Percentiles rank a stretch among this genome's conserved stretches.
Evolutionary conservation across 2,329 filamentous ascomycete species (phyloP).

Genomic region (Trichophyton schoenleinii): DNA sequence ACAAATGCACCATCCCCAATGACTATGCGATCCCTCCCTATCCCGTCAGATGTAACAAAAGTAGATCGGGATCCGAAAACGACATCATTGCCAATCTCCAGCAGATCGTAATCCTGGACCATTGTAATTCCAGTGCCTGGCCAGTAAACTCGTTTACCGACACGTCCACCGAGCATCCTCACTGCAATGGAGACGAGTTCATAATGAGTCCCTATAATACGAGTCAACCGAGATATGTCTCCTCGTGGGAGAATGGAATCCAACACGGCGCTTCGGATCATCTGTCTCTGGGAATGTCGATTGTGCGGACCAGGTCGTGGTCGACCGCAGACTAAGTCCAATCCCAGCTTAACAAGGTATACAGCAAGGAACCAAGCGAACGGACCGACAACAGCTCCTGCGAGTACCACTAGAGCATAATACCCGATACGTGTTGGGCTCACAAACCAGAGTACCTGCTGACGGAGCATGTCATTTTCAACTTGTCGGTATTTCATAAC

Average conservation of each 20-base stretch:
- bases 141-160: constrained; percentile 3
- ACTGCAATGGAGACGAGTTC: constrained; percentile 1
- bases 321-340: not conserved
- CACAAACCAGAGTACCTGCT: not conserved
- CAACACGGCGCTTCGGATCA: not conserved
- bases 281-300: not conserved
- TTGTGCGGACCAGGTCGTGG: not conserved
- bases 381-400: not conserved
- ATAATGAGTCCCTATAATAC: constrained; percentile 3
- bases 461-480: not conserved
- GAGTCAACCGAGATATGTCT: not conserved
- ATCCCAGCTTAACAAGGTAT: not conserved
- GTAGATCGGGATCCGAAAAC: constrained; percentile 4
- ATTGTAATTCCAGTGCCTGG: not conserved
- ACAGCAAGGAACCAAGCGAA: not conserved
- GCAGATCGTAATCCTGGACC: constrained; percentile 1
- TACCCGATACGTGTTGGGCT: constrained; percentile 1
- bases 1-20: constrained; percentile 4
- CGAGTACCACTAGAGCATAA: not conserved
- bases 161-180: constrained; percentile 1
- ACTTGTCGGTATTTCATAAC: not conserved
- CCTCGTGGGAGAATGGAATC: not conserved
- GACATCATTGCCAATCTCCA: constrained; percentile 1
- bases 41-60: constrained; percentile 1
- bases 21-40: not conserved